phyloP scores from a whole-genome alignment of 805 yeast genomes.

The Kluyveromyces siamensis region DNA sequence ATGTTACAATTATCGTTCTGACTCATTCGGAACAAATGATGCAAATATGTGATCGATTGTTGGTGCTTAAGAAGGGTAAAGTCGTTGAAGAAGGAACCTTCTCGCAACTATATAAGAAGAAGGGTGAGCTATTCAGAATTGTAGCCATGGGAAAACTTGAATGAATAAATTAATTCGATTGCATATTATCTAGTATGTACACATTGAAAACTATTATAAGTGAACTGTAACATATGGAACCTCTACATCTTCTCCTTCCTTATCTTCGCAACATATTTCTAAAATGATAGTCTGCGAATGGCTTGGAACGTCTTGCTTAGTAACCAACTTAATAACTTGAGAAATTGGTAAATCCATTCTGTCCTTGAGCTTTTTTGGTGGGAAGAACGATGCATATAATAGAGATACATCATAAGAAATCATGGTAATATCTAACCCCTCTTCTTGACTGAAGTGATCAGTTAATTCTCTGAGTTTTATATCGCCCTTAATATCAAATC shows the following conservation, averaged over 20 bases:
- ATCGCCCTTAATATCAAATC: conserved; percentile 76
- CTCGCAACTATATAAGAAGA: conserved; percentile 15
- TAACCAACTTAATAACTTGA: conserved; percentile 70
- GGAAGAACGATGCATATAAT: conserved; percentile 87
- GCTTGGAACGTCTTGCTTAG: conserved; percentile 69
- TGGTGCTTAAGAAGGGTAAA: conserved; percentile 42
- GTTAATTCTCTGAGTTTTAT: conserved; percentile 66
- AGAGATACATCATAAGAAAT: conserved; percentile 83
- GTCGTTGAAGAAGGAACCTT: conserved; percentile 39
- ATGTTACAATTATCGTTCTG: conserved; percentile 48
- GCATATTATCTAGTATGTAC: not conserved
- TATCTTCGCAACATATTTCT: conserved; percentile 89
- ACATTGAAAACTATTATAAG: conserved; percentile 23
- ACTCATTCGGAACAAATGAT: conserved; percentile 71
- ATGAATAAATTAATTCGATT: not conserved
- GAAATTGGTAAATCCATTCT: conserved; percentile 61
- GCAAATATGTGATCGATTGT: conserved; percentile 42
- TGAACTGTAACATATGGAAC: conserved; percentile 78
- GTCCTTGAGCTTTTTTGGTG: conserved; percentile 81
- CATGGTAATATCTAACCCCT: conserved; percentile 86
- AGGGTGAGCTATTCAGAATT: conserved; percentile 28
- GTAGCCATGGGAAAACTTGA: not conserved
- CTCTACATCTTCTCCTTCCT: conserved; percentile 90
- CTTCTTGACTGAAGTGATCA: conserved; percentile 66
- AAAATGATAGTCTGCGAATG: conserved; percentile 73